Conservation (phyloP, 257 asterid species). For the Jacaranda mimosifolia region DNA sequence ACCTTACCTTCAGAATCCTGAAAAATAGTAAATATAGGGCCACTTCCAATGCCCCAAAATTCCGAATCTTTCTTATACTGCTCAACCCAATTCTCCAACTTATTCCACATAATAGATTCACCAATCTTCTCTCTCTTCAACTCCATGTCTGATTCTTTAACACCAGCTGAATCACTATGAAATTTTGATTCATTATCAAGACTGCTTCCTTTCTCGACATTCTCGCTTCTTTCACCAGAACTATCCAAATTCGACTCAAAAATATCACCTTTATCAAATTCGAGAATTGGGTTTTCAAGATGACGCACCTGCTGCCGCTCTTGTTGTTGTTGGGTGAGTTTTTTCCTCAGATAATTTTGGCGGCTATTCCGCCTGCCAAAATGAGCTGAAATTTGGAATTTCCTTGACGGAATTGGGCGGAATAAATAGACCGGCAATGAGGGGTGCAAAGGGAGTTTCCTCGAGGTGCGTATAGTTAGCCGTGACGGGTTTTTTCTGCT, state of each 20-base stretch:
- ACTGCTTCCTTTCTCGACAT: constrained; percentile 30
- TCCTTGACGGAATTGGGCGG: constrained; percentile 49
- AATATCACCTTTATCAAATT: constrained; percentile 37
- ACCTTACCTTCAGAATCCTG: constrained; percentile 72
- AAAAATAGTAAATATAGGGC: constrained; percentile 71
- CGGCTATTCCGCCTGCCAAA: constrained; percentile 63
- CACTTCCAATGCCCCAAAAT: constrained; percentile 87
- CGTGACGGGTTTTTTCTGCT: constrained; percentile 42
- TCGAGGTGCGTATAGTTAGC: constrained; percentile 39
- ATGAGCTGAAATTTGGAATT: constrained; percentile 66
- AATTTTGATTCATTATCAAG: constrained; percentile 37
- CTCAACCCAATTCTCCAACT: constrained; percentile 84
- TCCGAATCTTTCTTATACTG: constrained; percentile 78
- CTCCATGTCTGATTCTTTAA: constrained; percentile 37
- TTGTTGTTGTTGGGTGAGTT: constrained; percentile 49
- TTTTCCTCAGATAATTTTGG: constrained; percentile 77
- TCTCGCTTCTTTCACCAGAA: constrained; percentile 29
- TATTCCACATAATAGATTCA: constrained; percentile 69
- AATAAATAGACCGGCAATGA: constrained; percentile 40
- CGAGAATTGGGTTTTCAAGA: constrained; percentile 41
- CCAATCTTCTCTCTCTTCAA: constrained; percentile 49
- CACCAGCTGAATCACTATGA: constrained; percentile 43
- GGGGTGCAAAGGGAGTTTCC: constrained; percentile 36
- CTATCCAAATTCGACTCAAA: constrained; percentile 30
- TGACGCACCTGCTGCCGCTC: constrained; percentile 57